Evolutionary conservation across 1,284 basidiomycete genomes (phyloP), one percentile per base, ranked within the genome.

Genomic region (Ceratobasidium sp.): DNA sequence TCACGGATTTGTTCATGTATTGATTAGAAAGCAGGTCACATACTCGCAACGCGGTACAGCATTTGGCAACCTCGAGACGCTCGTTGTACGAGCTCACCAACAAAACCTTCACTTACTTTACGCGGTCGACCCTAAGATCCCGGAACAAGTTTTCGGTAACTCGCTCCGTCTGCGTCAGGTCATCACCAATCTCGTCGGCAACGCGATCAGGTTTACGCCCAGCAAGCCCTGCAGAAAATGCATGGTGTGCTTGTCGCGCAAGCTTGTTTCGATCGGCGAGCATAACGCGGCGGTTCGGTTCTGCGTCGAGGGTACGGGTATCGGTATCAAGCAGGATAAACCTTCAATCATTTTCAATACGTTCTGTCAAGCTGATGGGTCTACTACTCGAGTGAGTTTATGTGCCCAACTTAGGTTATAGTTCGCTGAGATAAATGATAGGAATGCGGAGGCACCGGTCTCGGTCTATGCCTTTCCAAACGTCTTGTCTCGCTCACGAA

Each of bases 291-390:
- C 96, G 73, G 88, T 99, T 44, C 96, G 99, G 86, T 98, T 99
- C 88, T 98, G 97, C 83, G 97, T 99, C 15, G 93, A 93, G 71
- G 98, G 99, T 84, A 98, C 97, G 0, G 98, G 98, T 80, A 99
- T 99, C 83, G 98, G 98, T 79, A 99, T 99, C 85, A 97, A 98
- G 82, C 96, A 97, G 85, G 98, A 99, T 86, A 99, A 99, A 88
- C 87, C 99, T 79, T 97, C 97, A 83, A 89, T 99, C 84, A 99
- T 99, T 84, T 99, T 99, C 86, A 97, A 99, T 84, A 99, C 98
- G 4, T 99, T 99, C 87, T 97, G 96, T 82, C 98, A 99, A 84
- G 98, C 98, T 0, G 98, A 99, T 87, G 98, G 95, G 69, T 96
- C 94, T 2, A 96, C 95, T 6, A 96, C 95, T 10, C 87, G 95